Conservation (phyloP, 2,329 filamentous ascomycete species). For the Claviceps purpurea region DNA sequence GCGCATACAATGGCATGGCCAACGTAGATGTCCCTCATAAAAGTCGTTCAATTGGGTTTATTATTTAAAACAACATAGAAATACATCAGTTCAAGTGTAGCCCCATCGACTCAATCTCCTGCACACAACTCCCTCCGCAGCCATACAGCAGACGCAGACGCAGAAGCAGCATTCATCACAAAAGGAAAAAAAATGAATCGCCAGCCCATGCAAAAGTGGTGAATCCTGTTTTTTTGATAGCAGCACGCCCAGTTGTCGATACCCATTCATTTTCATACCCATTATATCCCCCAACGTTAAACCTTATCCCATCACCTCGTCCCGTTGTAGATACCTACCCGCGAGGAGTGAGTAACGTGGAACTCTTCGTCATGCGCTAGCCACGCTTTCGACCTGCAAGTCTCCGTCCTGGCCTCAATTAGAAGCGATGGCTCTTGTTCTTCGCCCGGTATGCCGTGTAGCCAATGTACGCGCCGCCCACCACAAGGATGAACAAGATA, state of each 20-base stretch:
- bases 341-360: too few species aligned
- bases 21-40: too few species aligned
- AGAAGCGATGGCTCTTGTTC: constrained; percentile 46
- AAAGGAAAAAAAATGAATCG: neutral
- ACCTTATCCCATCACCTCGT: too few species aligned
- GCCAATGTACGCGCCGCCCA: constrained; percentile 69
- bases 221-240: neutral
- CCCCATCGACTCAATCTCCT: neutral
- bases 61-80: neutral
- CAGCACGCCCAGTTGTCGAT: neutral
- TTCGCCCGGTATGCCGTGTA: constrained; percentile 70
- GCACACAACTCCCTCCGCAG: neutral
- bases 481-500: constrained; percentile 55
- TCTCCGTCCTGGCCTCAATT: neutral
- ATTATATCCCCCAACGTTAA: neutral
- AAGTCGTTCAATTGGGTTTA: too few species aligned
- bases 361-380: too few species aligned
- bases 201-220: constrained; percentile 5
- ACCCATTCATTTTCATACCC: neutral
- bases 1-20: too few species aligned
- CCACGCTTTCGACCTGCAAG: too few species aligned
- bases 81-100: neutral
- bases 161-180: neutral
- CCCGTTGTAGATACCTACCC: too few species aligned
- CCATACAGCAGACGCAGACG: neutral